phyloP scores from a whole-genome alignment of 2,329 filamentous ascomycete genomes.

The Fusarium buxicola region DNA sequence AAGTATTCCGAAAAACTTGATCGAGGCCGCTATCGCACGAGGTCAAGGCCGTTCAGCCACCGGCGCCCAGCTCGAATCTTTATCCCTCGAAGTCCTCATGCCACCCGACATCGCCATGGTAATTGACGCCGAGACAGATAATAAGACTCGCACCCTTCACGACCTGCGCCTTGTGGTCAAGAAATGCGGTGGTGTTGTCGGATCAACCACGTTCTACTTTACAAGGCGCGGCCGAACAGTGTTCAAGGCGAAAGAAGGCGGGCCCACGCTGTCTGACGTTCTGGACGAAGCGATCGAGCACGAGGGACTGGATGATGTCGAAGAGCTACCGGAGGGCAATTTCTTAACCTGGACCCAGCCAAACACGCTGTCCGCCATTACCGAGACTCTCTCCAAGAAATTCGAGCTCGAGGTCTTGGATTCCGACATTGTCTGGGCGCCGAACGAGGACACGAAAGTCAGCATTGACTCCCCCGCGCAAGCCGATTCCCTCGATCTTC shows the following conservation, averaged over 20 bases:
- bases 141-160: slow-evolving; percentile 77
- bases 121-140: slow-evolving; percentile 88
- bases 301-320: slow-evolving; percentile 81
- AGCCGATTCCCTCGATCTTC: slow-evolving; percentile 66
- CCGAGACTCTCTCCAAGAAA: slow-evolving; percentile 66
- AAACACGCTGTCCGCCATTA: slow-evolving; percentile 48
- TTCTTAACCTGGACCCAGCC: slow-evolving; percentile 69
- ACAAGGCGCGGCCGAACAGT: slow-evolving; percentile 80
- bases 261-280: slow-evolving; percentile 74
- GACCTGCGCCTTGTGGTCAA: slow-evolving; percentile 80
- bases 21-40: slow-evolving; percentile 87
- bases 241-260: slow-evolving; percentile 67
- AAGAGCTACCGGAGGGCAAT: slow-evolving; percentile 74
- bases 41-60: slow-evolving; percentile 85
- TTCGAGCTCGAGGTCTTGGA: slow-evolving; percentile 76
- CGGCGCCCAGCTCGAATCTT: slow-evolving; percentile 79
- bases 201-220: slow-evolving; percentile 87
- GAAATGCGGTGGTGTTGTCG: slow-evolving; percentile 74
- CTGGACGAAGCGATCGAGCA: slow-evolving; percentile 84
- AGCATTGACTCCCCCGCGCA: slow-evolving; percentile 68
- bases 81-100: slow-evolving; percentile 84
- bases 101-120: slow-evolving; percentile 82
- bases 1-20: slow-evolving; percentile 84
- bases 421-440: slow-evolving; percentile 85
- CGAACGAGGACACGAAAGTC: slow-evolving; percentile 83